Evolutionary conservation across 2,329 filamentous ascomycete genomes (phyloP), one percentile per base, ranked within the genome.

Genomic region (Plenodomus lindquistii): DNA sequence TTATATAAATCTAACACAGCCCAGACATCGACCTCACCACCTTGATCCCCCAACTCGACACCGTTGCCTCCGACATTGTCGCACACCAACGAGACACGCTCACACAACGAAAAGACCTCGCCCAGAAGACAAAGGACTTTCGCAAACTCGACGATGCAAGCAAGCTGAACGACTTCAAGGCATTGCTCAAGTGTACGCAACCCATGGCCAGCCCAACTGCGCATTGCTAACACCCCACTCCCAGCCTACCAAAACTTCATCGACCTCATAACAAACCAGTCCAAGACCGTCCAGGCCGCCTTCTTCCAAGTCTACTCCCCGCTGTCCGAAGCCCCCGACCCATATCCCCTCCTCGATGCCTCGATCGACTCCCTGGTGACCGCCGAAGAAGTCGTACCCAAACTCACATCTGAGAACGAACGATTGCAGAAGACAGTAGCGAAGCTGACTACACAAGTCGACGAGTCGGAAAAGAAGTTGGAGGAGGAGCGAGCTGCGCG

Each of bases 91-190:
- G 92, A 63, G 94, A 97, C 73, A 90, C 93, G n/a, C 88, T 96
- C 4, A 87, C 97, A 0, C 93, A 99, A 71, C 84, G 94, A 44
- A 99, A 99, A 70, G 95, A 99, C 52, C 79, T 99, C 17, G 94
- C 95, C n/a, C 92, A 97, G 69, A 97, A 97, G 80, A 99, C 94
- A 1, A 99, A 99, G 67, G 93, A 97, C 65, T 99, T 97, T 63
- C 82, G 92, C 52, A 97, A 97, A 72, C 81, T 96, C 10, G 93
- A 97, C 62, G 91, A 99, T 78, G 78, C 87, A 10, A 84, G 83
- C 47, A 99, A 97, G 73, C 76, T 99, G 44, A 79, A 80, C 4
- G 94, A 99, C 72, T 85, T 96, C 77, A 99, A 97, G 75, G 85
- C 85, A 34, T 76, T 99, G 42, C 76, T 99, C 50, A 97, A 96